Evolutionary conservation across 1,284 basidiomycete species (phyloP), one percentile per base, ranked within the genome.

Genomic region (Leccinum fuscescens): DNA sequence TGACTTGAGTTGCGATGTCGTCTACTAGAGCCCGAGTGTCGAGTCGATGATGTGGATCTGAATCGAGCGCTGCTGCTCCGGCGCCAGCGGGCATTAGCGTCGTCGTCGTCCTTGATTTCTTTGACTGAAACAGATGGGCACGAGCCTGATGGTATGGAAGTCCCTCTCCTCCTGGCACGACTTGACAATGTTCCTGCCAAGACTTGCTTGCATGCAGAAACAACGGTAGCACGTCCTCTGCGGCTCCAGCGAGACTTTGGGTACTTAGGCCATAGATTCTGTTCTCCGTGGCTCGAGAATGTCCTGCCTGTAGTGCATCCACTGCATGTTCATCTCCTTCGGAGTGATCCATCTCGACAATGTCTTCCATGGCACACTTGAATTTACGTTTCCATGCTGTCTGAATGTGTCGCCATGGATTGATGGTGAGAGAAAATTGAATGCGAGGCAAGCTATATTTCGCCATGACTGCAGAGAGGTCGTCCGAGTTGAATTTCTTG

Each of bases 131-230:
- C n/a, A n/a, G n/a, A n/a, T n/a, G n/a, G n/a, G n/a, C n/a, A n/a
- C n/a, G n/a, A n/a, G n/a, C 27, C 27, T 27, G 27, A 6, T 27
- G 27, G 7, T 59, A 57, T 7, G 46, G 2, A 2, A 51, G 11
- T 0, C 3, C 1, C 1, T 2, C 1, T 6, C 55, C 58, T 5
- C 53, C 57, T 6, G 73, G 9, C 0, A 69, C 60, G 0, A 69
- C 62, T 1, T 31, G 14, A 22, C 65, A 60, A 0, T 31, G 55
- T 1, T 50, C 24, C 14, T 76, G 73, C 72, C 72, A 77, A 0
- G 64, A 56, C 0, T 27, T 69, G 55, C 73, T 76, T 0, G 67
- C 67, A 6, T 72, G 51, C 0, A 77, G 46, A 49, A 66, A 77
- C 0, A 68, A 35, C 0, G 62, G 65, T 0, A 76, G 49, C 0